Conservation (phyloP, 2,329 filamentous ascomycete genomes). For the Phialophora macrospora region DNA sequence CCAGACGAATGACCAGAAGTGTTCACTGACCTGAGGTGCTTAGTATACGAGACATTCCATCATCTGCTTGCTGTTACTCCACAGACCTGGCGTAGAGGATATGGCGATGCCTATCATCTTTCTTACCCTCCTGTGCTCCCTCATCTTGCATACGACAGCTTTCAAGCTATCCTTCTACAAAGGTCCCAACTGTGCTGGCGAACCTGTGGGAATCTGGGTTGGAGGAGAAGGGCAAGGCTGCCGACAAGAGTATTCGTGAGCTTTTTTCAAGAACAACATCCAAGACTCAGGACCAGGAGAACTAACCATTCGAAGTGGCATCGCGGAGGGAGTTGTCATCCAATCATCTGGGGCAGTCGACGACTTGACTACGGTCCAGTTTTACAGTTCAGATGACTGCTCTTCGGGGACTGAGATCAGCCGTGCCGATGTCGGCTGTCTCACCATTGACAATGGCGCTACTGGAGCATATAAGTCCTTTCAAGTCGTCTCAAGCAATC, state of each 20-base stretch:
- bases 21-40: too few species aligned
- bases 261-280: not conserved
- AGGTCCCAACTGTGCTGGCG: not conserved
- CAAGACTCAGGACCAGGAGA: not conserved
- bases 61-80: too few species aligned
- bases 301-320: not conserved
- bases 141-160: not conserved
- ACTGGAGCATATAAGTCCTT: not conserved
- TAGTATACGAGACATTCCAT: too few species aligned
- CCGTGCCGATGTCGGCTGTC: not conserved
- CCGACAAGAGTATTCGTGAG: constrained; percentile 2
- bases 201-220: constrained; percentile 4
- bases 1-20: too few species aligned
- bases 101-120: too few species aligned
- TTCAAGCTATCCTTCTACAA: constrained; percentile 1
- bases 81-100: too few species aligned
- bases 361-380: constrained; percentile 1
- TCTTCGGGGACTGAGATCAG: not conserved
- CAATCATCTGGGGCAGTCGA: constrained; percentile 2
- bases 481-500: not conserved
- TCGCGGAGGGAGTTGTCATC: not conserved
- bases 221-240: constrained; percentile 7
- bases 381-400: constrained; percentile 8
- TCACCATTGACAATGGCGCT: not conserved
- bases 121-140: not conserved